Evolutionary conservation across 768 basidiomycete genomes (phyloP), one percentile per base, ranked within the genome.

Genomic region (Rhizopogon salebrosus): DNA sequence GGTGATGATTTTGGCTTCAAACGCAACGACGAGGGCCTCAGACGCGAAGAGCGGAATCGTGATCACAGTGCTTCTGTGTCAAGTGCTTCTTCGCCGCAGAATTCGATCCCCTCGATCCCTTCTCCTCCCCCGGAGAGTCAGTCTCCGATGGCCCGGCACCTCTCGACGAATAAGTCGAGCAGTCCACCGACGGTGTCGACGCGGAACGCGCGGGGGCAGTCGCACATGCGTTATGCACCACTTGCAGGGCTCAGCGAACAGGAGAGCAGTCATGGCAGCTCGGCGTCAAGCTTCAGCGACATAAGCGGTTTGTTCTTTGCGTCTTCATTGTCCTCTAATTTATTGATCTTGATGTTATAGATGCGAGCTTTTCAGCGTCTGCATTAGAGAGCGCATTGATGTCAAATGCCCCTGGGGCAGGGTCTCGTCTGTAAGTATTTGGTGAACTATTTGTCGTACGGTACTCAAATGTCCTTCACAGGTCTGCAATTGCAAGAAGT

Each of bases 281-380:
- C 84, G 39, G 80, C 89, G 0, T 91, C 89, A 6, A 83, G 91
- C 65, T 91, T 92, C 60, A 92, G 90, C 62, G 91, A 93, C 62
- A 62, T 92, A 40, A 93, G 91, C 60, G 90, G 91, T 90, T 60
- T 62, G 80, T 69, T 29, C 4, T 29, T 11, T n/a, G 11, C 23
- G 2, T 13, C 36, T 22, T 39, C 13, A 22, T 11, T 52, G 1
- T 60, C 4, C 35, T 51, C 56, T 26, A 49, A 10, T 20, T 35
- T 16, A 48, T 11, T 29, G 9, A 18, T 26, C 9, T 24, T 52
- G 18, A 49, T 34, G 37, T 46, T 45, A 35, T 52, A 88, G 87
- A 89, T 59, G 78, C 82, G 10, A 89, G 87, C 64, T 66, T 92
- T 36, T 90, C 89, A 16, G 81, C 81, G 6, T 91, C 89, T 37